Evolutionary conservation across 2,329 filamentous ascomycete genomes (phyloP).

Genomic region (Fusarium setosum): DNA sequence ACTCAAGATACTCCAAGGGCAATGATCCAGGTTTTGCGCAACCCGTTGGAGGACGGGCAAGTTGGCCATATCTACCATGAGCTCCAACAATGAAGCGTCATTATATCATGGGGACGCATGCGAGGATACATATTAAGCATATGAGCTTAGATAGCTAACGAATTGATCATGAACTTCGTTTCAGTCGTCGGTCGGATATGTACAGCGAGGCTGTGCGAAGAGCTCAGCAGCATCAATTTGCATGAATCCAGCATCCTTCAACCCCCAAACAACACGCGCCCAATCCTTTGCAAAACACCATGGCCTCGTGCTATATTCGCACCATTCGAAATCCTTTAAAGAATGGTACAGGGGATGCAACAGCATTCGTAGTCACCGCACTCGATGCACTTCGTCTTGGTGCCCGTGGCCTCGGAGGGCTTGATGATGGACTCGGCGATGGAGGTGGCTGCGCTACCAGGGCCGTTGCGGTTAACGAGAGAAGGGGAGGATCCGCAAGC

Average conservation of each 20-base stretch:
- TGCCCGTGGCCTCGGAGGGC: conserved; percentile 57
- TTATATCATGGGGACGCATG: background rate
- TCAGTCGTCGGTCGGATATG: conserved; percentile 9
- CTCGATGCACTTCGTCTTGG: conserved; percentile 44
- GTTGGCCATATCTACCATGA: too few relatives aligned
- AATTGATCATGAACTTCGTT: conserved; percentile 12
- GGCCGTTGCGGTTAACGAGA: conserved; percentile 53
- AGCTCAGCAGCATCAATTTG: conserved; percentile 3
- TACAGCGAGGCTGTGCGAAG: conserved; percentile 8
- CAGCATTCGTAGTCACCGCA: conserved; percentile 57
- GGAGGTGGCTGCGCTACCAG: conserved; percentile 60
- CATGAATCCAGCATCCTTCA: conserved; percentile 15
- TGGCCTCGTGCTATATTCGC: background rate
- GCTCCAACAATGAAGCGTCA: background rate
- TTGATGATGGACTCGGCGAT: conserved; percentile 64
- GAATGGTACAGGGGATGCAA: conserved; percentile 65
- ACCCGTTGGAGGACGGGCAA: background rate
- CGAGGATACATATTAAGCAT: background rate
- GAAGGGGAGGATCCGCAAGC: conserved; percentile 34
- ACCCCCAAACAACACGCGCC: conserved; percentile 6
- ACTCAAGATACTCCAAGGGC: background rate
- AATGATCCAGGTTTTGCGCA: background rate
- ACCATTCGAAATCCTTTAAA: conserved; percentile 49
- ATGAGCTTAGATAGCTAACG: background rate
- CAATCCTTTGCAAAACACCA: background rate